Evolutionary conservation across 768 basidiomycete genomes (phyloP).

Genomic region (Tulasnella sp.): DNA sequence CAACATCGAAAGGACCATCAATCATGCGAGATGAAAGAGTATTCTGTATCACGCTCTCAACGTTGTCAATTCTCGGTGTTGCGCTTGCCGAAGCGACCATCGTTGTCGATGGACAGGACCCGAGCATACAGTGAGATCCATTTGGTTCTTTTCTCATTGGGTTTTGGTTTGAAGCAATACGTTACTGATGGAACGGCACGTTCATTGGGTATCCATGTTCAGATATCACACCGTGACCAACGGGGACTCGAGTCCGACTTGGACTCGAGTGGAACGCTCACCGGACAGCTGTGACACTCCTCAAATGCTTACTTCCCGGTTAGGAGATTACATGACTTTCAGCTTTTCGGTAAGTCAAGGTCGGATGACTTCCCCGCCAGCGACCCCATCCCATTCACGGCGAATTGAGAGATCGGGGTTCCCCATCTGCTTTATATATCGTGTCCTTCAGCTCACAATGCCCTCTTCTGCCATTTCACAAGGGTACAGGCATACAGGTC

Average conservation of each 20-base stretch:
- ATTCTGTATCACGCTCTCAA: no score
- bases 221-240: background rate
- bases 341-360: background rate
- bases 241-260: background rate
- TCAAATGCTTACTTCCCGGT: background rate
- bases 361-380: no score
- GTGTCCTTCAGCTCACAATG: no score
- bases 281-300: conserved; percentile 2
- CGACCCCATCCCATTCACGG: background rate
- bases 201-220: background rate
- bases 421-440: no score
- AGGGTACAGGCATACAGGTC: no score
- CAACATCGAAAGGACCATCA: no score
- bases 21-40: no score
- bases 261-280: conserved; percentile 26
- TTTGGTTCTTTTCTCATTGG: background rate
- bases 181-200: no score
- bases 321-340: background rate
- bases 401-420: no score
- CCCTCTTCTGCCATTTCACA: no score
- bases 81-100: background rate
- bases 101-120: background rate
- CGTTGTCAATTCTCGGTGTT: background rate
- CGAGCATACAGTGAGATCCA: background rate
- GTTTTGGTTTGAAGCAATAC: no score